phyloP scores from a whole-genome alignment of 768 basidiomycete species.

The Boletus subparvulus region DNA sequence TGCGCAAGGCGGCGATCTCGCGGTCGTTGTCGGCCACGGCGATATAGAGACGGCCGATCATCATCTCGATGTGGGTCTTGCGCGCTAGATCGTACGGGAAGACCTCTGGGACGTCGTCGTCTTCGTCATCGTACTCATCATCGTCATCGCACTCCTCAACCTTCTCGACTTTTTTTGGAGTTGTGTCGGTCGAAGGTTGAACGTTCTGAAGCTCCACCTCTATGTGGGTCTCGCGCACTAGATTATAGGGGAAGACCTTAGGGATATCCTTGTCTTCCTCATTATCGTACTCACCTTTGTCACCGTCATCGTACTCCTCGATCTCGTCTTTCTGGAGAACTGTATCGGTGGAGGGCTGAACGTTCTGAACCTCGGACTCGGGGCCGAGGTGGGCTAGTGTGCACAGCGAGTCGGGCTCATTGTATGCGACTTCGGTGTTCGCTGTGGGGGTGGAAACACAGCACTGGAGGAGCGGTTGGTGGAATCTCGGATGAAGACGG shows the following conservation, averaged over 20 bases:
- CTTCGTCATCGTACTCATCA: neutral
- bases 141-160: neutral
- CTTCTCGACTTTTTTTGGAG: neutral
- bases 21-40: conserved; percentile 4
- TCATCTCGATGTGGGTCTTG: neutral
- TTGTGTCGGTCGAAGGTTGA: neutral
- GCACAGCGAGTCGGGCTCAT: neutral
- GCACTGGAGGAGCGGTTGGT: neutral
- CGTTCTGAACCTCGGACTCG: neutral
- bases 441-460: neutral
- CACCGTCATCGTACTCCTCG: neutral
- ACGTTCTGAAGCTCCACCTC: neutral
- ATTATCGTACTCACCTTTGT: neutral
- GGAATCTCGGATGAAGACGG: neutral
- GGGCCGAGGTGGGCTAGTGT: neutral
- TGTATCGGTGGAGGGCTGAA: neutral
- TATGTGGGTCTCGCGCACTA: neutral
- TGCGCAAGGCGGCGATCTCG: conserved; percentile 3
- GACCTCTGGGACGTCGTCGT: neutral
- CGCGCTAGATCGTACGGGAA: neutral
- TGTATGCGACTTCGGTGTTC: neutral
- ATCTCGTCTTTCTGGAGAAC: neutral
- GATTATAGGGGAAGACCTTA: neutral
- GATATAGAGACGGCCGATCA: neutral
- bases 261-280: neutral